phyloP scores from a whole-genome alignment of 352 stramenopile species.

The Blastocystis sp. region DNA sequence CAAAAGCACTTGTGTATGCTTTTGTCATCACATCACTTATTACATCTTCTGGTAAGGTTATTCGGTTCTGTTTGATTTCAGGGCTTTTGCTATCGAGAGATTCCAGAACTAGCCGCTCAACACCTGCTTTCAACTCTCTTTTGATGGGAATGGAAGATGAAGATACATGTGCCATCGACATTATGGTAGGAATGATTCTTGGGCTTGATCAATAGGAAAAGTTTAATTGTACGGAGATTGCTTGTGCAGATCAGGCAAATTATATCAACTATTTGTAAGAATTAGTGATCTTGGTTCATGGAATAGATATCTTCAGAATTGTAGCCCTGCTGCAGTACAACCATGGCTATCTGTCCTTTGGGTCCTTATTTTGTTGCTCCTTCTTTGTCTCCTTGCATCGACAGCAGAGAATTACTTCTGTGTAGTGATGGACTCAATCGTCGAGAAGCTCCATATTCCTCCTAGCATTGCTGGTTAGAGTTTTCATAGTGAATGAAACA shows the following conservation, averaged over 20 bases:
- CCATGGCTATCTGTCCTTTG: slow-evolving; percentile 34
- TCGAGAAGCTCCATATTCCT: slow-evolving; percentile 72
- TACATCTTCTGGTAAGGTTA: slow-evolving; percentile 8
- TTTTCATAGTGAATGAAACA: background rate
- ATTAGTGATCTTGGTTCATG: background rate
- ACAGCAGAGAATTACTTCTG: slow-evolving; percentile 95
- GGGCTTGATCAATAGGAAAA: slow-evolving; percentile 3
- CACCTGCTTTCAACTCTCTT: background rate
- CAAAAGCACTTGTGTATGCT: slow-evolving; percentile 31
- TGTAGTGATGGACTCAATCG: slow-evolving; percentile 87
- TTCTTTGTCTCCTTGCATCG: slow-evolving; percentile 75
- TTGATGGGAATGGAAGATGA: background rate
- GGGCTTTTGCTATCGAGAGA: background rate
- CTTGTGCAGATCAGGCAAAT: slow-evolving; percentile 51
- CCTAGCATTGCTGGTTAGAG: slow-evolving; percentile 54
- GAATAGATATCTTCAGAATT: slow-evolving; percentile 59
- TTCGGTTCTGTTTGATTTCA: background rate
- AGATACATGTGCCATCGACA: slow-evolving; percentile 59
- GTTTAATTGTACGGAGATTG: slow-evolving; percentile 45
- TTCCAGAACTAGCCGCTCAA: background rate
- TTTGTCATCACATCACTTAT: slow-evolving; percentile 8
- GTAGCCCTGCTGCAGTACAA: background rate
- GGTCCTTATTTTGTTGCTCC: slow-evolving; percentile 60
- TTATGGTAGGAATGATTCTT: slow-evolving; percentile 14
- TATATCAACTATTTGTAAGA: slow-evolving; percentile 57